Conservation (phyloP, 2,329 filamentous ascomycete species). For the Diaporthe longicolla region DNA sequence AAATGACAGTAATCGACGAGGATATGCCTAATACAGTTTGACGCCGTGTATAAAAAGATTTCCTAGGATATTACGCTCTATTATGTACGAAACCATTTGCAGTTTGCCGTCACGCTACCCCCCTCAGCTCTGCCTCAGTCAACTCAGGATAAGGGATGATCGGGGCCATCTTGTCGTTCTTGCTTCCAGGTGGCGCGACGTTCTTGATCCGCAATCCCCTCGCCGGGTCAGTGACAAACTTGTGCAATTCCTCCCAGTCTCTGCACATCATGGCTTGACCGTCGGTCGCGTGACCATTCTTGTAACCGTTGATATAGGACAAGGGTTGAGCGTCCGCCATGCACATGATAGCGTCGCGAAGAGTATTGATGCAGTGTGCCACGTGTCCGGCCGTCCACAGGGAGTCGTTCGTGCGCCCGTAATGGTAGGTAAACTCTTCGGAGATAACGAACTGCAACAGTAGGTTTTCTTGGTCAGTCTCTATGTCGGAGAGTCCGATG, state of each 20-base stretch:
- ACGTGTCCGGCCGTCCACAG: conserved; percentile 16
- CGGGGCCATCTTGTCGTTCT: conserved; percentile 6
- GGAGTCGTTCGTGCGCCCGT: conserved; percentile 6
- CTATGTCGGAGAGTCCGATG: not conserved
- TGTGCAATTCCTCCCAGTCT: conserved; percentile 23
- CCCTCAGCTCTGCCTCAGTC: conserved; percentile 9
- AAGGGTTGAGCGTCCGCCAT: conserved; percentile 17
- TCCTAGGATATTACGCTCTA: not conserved
- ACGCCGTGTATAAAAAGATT: not conserved
- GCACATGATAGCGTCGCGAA: conserved; percentile 20
- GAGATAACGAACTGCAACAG: conserved; percentile 15
- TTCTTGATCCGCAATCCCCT: conserved; percentile 18
- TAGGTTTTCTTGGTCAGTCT: not conserved
- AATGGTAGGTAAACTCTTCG: conserved; percentile 23
- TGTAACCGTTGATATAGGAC: conserved; percentile 4
- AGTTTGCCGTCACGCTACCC: not conserved
- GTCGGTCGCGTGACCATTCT: conserved; percentile 19
- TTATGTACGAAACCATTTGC: not conserved
- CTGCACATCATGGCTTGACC: conserved; percentile 26
- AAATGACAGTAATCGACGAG: not conserved
- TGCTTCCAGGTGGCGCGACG: conserved; percentile 7
- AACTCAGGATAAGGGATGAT: conserved; percentile 11
- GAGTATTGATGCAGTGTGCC: conserved; percentile 31
- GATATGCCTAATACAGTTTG: no score
- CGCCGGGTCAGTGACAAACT: not conserved